Conservation (phyloP, 495 filamentous ascomycete genomes). For the Penicillium waksmanii region DNA sequence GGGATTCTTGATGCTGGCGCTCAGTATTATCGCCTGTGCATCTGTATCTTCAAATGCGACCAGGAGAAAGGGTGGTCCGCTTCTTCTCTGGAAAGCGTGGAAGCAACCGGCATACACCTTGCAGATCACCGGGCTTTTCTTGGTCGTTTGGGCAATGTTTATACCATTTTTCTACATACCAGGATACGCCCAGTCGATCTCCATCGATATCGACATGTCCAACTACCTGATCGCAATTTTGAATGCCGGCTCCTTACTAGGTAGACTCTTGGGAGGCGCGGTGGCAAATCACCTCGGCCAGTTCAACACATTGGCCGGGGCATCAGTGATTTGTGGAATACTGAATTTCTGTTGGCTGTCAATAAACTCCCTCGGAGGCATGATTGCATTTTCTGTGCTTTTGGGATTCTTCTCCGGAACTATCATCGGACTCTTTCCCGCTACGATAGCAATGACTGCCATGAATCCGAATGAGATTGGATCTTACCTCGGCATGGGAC, state of each 20-base stretch:
- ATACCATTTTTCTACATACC: conserved; percentile 31
- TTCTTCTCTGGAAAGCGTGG: conserved; percentile 18
- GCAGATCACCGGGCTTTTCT: conserved; percentile 20
- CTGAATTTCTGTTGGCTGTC: conserved; percentile 48
- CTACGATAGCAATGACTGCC: conserved; percentile 28
- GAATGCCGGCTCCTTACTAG: conserved; percentile 33
- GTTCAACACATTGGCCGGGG: conserved; percentile 41
- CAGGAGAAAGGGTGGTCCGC: conserved; percentile 9
- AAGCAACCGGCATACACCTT: conserved; percentile 19
- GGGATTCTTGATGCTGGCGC: conserved; percentile 52
- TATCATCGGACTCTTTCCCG: conserved; percentile 49
- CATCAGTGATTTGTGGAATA: conserved; percentile 18
- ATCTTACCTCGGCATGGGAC: conserved; percentile 42
- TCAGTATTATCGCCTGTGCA: conserved; percentile 36
- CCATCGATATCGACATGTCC: conserved; percentile 20
- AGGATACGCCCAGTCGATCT: conserved; percentile 15
- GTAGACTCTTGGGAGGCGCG: conserved; percentile 24
- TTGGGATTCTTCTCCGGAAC: conserved; percentile 62
- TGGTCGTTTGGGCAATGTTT: conserved; percentile 24
- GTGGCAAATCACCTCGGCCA: conserved; percentile 42
- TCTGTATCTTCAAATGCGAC: conserved; percentile 12
- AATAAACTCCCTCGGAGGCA: conserved; percentile 44
- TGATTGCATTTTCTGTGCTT: conserved; percentile 56
- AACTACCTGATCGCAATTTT: conserved; percentile 30
- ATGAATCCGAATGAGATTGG: conserved; percentile 50